A percentile compares a stretch with the other conserved stretches of the same genome.
These are phyloP conservation scores for Platanthera zijinensis DNA, from an alignment of 106 monocot species.

Conservation along the genomic window DNA sequence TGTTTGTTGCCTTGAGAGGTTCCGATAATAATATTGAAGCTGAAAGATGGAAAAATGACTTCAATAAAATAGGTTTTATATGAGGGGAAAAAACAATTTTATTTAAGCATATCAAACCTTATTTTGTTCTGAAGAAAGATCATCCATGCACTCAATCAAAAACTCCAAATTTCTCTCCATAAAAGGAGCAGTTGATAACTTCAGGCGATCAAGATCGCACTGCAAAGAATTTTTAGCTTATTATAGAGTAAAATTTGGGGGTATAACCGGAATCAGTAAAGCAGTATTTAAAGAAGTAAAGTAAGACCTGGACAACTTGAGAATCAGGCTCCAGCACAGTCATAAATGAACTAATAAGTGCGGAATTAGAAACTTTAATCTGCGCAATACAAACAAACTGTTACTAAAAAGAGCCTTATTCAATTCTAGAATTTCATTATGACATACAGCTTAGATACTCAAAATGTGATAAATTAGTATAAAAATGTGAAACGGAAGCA, in stretches of 20 bases:
- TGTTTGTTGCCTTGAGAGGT: constrained; percentile 82
- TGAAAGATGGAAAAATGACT: constrained; percentile 16
- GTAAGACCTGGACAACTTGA: constrained; percentile 71
- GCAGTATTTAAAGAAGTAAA: neutral
- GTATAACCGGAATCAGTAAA: neutral
- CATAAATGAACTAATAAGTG: constrained; percentile 96
- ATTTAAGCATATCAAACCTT: constrained; percentile 42
- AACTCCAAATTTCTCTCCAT: constrained; percentile 98
- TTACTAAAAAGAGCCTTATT: neutral
- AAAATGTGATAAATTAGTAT: neutral
- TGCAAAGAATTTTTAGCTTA: constrained; percentile 19
- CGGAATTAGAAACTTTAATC: constrained; percentile 97
- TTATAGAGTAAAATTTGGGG: neutral
- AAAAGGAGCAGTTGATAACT: constrained; percentile 76
- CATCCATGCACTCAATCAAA: constrained; percentile 98
- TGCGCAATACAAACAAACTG: constrained; percentile 13
- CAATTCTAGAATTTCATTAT: neutral
- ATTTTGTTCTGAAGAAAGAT: constrained; percentile 87
- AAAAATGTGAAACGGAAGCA: neutral
- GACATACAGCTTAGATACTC: neutral
- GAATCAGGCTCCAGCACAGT: constrained; percentile 83
- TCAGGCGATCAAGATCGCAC: constrained; percentile 91
- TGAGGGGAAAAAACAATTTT: neutral
- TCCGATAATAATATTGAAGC: constrained; percentile 96
- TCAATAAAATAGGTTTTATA: neutral